Evolutionary conservation across 1,284 basidiomycete species (phyloP), one percentile per base, ranked within the genome.

Genomic region (Athelia sp.): DNA sequence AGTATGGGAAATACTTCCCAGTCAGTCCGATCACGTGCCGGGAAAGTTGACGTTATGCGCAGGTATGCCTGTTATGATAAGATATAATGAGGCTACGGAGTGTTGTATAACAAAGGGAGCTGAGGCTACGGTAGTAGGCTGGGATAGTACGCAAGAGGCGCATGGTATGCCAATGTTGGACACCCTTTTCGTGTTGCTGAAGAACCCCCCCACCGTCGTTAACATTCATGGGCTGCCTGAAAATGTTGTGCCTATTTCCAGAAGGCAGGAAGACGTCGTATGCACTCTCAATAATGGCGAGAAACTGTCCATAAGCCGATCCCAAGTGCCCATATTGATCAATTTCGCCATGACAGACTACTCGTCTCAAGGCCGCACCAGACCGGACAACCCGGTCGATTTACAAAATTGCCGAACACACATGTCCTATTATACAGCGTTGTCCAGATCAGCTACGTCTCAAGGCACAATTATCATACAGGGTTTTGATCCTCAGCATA

Each of bases 331-430:
- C 13, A 53, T 72, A 0, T 29, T 72, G 0, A 63, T 63, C 0
- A 71, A 73, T 48, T 74, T 73, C 64, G 60, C 66, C 2, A 73
- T 73, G 64, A 72, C 70, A 15, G 70, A 72, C 49, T 72, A 64
- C 59, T 53, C 58, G 1, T 68, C 65, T 0, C 71, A 74, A 56
- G 72, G 71, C 3, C 65, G 70, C 46, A 68, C 68, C 3, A 42
- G 68, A 19, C 17, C 26, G 2, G 46, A 50, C 8, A 73, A 72
- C 61, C 53, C 63, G 3, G 62, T 68, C 17, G 61, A 72, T 53
- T 35, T 72, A 1, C 50, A 55, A 8, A 52, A 63, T 24, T 63
- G 63, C 43, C 38, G 48, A 32, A 55, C 43, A 29, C 67, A 68
- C 55, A 62, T 64, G 34, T 62, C 63, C 13, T 59, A 64, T 36